These are phyloP conservation scores for Pterocarpus macrocarpus DNA, from an alignment of 306 rosid genomes.

Conservation along the genomic window DNA sequence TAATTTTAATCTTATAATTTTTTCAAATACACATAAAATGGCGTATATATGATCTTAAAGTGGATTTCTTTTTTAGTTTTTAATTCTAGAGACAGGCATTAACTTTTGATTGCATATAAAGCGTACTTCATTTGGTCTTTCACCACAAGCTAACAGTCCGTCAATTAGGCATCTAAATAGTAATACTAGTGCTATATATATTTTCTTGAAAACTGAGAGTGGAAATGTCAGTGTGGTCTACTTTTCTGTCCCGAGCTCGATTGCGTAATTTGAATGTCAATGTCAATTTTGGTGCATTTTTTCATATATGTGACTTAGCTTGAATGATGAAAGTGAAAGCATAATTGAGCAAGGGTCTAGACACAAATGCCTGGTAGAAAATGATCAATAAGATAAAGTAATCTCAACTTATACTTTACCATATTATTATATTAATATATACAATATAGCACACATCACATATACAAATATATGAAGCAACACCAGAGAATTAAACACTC, in stretches of 20 bases:
- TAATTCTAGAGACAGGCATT: no score
- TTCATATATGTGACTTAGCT: not conserved
- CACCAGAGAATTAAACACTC: slow-evolving; percentile 15
- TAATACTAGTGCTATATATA: not conserved
- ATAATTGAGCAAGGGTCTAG: not conserved
- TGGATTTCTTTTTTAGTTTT: no score
- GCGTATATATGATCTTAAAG: no score
- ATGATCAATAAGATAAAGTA: not conserved
- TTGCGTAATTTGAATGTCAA: no score
- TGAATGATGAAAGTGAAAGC: not conserved
- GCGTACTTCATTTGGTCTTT: no score
- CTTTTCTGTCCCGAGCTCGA: no score
- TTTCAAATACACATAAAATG: no score
- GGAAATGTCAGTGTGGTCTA: not conserved
- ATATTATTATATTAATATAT: not conserved
- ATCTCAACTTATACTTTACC: slow-evolving; percentile 5
- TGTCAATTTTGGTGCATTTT: no score
- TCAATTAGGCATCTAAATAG: no score
- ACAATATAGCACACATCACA: not conserved
- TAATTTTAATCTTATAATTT: no score
- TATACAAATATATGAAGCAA: slow-evolving; percentile 9
- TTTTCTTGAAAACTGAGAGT: not conserved
- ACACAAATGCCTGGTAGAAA: not conserved
- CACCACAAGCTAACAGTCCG: no score
- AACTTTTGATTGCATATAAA: no score